Evolutionary conservation across 1,284 basidiomycete genomes (phyloP).

Genomic region (Cronartium quercuum): DNA sequence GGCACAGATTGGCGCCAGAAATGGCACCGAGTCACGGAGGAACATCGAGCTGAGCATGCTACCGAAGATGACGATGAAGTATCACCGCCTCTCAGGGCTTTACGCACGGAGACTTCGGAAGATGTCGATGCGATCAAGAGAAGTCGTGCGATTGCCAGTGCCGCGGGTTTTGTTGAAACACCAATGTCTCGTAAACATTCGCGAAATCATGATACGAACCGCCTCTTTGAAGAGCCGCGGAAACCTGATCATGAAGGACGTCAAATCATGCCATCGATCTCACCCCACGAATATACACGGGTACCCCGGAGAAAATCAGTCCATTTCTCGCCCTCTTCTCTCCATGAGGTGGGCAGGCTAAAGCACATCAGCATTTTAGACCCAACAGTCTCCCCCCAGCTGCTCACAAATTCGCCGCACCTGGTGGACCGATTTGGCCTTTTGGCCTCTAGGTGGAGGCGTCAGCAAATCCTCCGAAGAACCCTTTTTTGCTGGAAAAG

Average conservation of each 20-base stretch:
- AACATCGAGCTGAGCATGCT: not conserved
- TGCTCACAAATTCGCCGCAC: not conserved
- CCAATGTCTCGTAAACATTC: not conserved
- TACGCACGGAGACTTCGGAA: not conserved
- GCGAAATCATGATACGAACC: not conserved
- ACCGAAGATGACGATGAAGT: not conserved
- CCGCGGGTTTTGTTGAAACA: not conserved
- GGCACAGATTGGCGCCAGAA: constrained; percentile 35
- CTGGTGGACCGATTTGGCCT: constrained; percentile 13
- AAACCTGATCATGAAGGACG: too few species aligned
- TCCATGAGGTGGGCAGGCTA: not conserved
- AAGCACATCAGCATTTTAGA: not conserved
- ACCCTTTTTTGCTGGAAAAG: constrained; percentile 12
- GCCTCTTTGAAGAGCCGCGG: too few species aligned
- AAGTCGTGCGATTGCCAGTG: not conserved
- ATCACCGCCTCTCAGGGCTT: not conserved
- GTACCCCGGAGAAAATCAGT: constrained; percentile 6
- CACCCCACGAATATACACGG: not conserved
- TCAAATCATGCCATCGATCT: not conserved
- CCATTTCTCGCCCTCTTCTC: constrained; percentile 18
- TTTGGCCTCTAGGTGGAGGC: constrained; percentile 11
- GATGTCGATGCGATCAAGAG: not conserved
- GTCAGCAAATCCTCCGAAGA: not conserved
- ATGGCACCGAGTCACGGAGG: constrained; percentile 2
- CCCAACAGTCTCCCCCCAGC: not conserved